Percentiles rank a stretch among this genome's conserved stretches.
phyloP scores from a whole-genome alignment of 257 asterid genomes.

The Striga asiatica region DNA sequence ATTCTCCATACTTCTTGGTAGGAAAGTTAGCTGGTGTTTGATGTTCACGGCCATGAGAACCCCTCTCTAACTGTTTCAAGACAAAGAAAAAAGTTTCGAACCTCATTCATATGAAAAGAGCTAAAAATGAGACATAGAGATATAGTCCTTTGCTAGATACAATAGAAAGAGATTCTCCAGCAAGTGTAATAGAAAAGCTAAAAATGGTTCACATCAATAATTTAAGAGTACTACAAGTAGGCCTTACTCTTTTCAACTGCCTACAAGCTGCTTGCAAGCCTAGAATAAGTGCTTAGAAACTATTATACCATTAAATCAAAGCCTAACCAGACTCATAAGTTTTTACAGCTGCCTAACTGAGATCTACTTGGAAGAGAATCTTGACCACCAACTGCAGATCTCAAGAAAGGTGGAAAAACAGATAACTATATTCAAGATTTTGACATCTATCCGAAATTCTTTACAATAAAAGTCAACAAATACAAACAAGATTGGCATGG shows the following conservation, averaged over 20 bases:
- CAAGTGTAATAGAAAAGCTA: not conserved
- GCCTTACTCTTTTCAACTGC: not conserved
- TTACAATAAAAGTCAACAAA: not conserved
- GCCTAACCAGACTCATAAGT: not conserved
- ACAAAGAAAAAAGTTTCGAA: not conserved
- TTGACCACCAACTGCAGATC: not conserved
- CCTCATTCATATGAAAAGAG: conserved; percentile 8
- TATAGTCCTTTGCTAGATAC: not conserved
- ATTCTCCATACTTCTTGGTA: conserved; percentile 52
- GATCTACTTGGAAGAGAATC: not conserved
- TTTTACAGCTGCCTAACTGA: too few species aligned
- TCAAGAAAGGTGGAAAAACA: not conserved
- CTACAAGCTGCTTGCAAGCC: not conserved
- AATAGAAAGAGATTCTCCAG: not conserved
- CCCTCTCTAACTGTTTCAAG: conserved; percentile 61
- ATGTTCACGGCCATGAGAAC: conserved; percentile 66
- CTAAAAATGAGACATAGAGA: not conserved
- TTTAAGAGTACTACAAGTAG: conserved; percentile 7
- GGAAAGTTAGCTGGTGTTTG: conserved; percentile 52
- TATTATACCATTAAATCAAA: too few species aligned
- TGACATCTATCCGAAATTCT: not conserved
- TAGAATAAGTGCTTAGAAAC: not conserved
- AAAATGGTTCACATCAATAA: not conserved
- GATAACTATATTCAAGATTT: conserved; percentile 10
- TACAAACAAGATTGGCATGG: not conserved